Conservation (phyloP, 768 basidiomycete genomes). For the Xerocomus brunneocitrinus region DNA sequence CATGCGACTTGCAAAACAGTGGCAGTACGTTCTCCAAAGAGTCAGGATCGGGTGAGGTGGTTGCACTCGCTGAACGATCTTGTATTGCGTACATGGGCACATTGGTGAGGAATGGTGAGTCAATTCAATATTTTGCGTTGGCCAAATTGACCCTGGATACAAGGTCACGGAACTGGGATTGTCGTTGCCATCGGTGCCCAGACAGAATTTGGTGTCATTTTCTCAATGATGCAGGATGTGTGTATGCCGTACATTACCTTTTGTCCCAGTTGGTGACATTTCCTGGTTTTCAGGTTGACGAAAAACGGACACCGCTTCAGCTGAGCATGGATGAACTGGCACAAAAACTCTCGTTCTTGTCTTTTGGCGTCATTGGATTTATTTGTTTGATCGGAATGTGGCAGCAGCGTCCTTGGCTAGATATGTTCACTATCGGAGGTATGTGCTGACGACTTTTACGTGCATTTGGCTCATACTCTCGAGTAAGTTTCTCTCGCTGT, state of each 20-base stretch:
- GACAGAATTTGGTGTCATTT: conserved; percentile 95
- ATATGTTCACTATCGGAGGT: conserved; percentile 99
- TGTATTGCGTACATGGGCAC: conserved; percentile 97
- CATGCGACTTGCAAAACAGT: conserved; percentile 45
- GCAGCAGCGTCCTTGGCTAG: conserved; percentile 85
- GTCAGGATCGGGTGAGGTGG: conserved; percentile 36
- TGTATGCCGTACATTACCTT: conserved; percentile 11
- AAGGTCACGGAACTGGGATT: conserved; percentile 78
- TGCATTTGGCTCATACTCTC: conserved; percentile 8
- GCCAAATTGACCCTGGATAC: background rate
- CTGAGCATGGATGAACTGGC: conserved; percentile 96
- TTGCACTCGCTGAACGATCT: conserved; percentile 75
- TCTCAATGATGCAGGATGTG: conserved; percentile 98
- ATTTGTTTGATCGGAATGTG: conserved; percentile 88
- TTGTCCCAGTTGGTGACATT: background rate
- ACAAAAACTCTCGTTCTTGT: conserved; percentile 82
- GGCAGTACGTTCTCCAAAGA: conserved; percentile 10
- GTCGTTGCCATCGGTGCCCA: conserved; percentile 82
- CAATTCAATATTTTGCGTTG: background rate
- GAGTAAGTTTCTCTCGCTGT: conserved; percentile 87
- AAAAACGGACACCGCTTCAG: conserved; percentile 89
- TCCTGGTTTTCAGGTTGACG: conserved; percentile 50
- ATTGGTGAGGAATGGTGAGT: conserved; percentile 78
- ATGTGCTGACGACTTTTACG: conserved; percentile 18
- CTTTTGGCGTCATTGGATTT: conserved; percentile 91